phyloP scores from a whole-genome alignment of 1,284 basidiomycete species.

The Apiotrichum sp. region DNA sequence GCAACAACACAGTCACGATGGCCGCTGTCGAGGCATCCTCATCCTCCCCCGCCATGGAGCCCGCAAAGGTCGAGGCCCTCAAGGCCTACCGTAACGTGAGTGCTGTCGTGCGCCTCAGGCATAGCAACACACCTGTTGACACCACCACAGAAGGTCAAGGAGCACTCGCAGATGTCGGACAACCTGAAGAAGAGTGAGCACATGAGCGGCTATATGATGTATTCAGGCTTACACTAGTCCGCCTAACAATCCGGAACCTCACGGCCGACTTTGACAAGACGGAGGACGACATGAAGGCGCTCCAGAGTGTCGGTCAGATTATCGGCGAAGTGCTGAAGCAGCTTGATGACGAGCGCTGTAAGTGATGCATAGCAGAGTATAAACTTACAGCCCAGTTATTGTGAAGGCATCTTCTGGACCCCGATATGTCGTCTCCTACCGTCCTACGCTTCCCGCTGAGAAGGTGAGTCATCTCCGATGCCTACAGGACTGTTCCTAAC shows the following conservation, averaged over 20 bases:
- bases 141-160: slow-evolving; percentile 74
- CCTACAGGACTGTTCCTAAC: neutral
- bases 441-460: slow-evolving; percentile 80
- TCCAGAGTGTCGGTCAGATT: slow-evolving; percentile 98
- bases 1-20: slow-evolving; percentile 1
- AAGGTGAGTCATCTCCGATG: slow-evolving; percentile 59
- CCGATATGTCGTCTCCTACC: slow-evolving; percentile 97
- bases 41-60: slow-evolving; percentile 29
- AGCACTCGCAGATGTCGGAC: slow-evolving; percentile 74
- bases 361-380: slow-evolving; percentile 40
- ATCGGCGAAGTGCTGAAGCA: slow-evolving; percentile 99
- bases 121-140: too few relatives aligned
- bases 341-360: slow-evolving; percentile 94
- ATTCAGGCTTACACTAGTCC: slow-evolving; percentile 25
- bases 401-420: slow-evolving; percentile 98
- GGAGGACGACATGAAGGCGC: slow-evolving; percentile 98
- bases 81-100: slow-evolving; percentile 46
- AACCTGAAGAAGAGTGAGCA: slow-evolving; percentile 76
- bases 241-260: slow-evolving; percentile 63
- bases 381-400: slow-evolving; percentile 61
- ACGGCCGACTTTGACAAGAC: slow-evolving; percentile 90
- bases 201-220: too few relatives aligned
- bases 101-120: neutral
- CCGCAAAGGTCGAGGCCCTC: slow-evolving; percentile 46
- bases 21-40: slow-evolving; percentile 25